phyloP scores from a whole-genome alignment of 768 basidiomycete species.

The Mycena pura region DNA sequence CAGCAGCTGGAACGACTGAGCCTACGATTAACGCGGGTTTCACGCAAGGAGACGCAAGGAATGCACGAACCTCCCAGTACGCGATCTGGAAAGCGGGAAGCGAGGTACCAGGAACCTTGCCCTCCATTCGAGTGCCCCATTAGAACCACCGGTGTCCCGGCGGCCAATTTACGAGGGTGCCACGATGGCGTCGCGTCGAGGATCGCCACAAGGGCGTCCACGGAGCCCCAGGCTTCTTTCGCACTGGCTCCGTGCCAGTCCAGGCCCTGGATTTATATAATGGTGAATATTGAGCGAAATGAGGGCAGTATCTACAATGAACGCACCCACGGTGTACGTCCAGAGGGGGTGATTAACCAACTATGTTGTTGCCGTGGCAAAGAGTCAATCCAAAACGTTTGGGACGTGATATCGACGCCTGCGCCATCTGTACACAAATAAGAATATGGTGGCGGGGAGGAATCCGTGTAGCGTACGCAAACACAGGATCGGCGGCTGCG shows the following conservation, averaged over 20 bases:
- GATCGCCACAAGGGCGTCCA: slow-evolving; percentile 62
- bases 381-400: slow-evolving; percentile 67
- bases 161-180: slow-evolving; percentile 47
- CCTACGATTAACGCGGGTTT: neutral
- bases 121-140: slow-evolving; percentile 95
- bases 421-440: slow-evolving; percentile 70
- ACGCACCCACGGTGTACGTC: slow-evolving; percentile 81
- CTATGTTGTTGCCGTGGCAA: slow-evolving; percentile 62
- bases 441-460: neutral
- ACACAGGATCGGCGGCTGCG: slow-evolving; percentile 62
- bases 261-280: slow-evolving; percentile 61
- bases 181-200: slow-evolving; percentile 44
- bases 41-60: neutral
- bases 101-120: slow-evolving; percentile 86
- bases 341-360: slow-evolving; percentile 87
- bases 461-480: slow-evolving; percentile 56
- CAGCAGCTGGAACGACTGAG: slow-evolving; percentile 79
- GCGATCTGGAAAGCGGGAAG: slow-evolving; percentile 78
- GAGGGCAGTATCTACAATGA: neutral
- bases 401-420: slow-evolving; percentile 71
- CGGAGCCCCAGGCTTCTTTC: slow-evolving; percentile 67
- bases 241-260: slow-evolving; percentile 93
- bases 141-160: slow-evolving; percentile 59
- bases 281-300: neutral
- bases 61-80: slow-evolving; percentile 61